Evolutionary conservation across 495 filamentous ascomycete species (phyloP).

Genomic region (Podospora fimiseda): DNA sequence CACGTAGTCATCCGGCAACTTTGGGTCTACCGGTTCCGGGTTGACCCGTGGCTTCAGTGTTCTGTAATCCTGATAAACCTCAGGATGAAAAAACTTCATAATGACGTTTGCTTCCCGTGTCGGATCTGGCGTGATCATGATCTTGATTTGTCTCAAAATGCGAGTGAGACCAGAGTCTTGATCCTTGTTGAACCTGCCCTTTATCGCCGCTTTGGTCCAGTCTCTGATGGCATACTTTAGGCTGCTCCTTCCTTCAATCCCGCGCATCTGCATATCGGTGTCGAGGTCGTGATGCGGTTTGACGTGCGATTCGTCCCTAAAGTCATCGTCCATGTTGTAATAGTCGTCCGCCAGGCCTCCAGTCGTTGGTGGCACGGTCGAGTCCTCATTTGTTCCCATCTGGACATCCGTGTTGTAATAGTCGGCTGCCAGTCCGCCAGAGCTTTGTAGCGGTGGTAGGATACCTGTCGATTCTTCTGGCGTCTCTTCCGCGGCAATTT

Average conservation of each 20-base stretch:
- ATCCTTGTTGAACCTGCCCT: constrained; percentile 12
- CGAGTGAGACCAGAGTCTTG: constrained; percentile 18
- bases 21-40: constrained; percentile 27
- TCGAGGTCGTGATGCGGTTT: constrained; percentile 21
- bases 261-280: constrained; percentile 26
- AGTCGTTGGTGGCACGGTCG: constrained; percentile 4
- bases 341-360: constrained; percentile 31
- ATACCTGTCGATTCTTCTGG: constrained; percentile 23
- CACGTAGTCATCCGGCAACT: constrained; percentile 51
- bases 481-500: constrained; percentile 24
- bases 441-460: constrained; percentile 8
- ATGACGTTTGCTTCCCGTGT: constrained; percentile 33
- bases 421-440: constrained; percentile 27
- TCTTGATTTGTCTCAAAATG: constrained; percentile 20
- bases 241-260: constrained; percentile 29
- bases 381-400: constrained; percentile 18
- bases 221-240: constrained; percentile 16
- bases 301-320: constrained; percentile 25
- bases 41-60: constrained; percentile 52
- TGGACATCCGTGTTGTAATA: constrained; percentile 32
- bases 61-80: constrained; percentile 57
- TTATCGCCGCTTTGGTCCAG: constrained; percentile 16
- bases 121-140: constrained; percentile 17
- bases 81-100: constrained; percentile 57
- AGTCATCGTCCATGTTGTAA: constrained; percentile 39